Evolutionary conservation across 2,329 filamentous ascomycete species (phyloP), one percentile per base, ranked within the genome.

Genomic region (Colletotrichum chrysophilum): DNA sequence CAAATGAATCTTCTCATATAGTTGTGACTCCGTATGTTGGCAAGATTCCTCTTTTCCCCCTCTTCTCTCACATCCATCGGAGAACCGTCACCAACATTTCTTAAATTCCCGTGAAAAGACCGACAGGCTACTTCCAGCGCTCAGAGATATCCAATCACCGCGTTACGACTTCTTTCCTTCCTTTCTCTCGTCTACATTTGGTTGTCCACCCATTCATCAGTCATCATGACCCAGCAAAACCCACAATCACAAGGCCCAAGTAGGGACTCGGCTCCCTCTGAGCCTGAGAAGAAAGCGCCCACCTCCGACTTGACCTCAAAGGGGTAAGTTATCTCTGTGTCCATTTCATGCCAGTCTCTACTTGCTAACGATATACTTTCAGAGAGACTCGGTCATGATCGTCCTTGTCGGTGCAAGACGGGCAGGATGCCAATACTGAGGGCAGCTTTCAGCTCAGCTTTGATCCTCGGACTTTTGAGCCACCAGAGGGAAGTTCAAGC

Each of bases 1-100:
- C n/a, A n/a, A 48, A 21, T 0, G 12, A 48, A 21, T 6, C 9
- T 43, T n/a, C 9, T 1, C 0, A n/a, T 48, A 21, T n/a, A 21
- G 43, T n/a, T 48, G 5, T 43, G 18, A 43, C 18, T 43, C 18
- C 38, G 18, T 0, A 43, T n/a, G 18, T 43, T 0, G 18, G 38
- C 18, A 43, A 43, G 38, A 43, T n/a, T 43, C 2, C 38, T 43
- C 5, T 4, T 12, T 6, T n/a, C 2, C 0, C 18, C 18, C 18
- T n/a, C 38, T 43, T 43, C 38, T 43, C 38, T 0, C 38, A 43
- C 38, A 43, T n/a, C 38, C 38, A 43, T 43, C 18, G 18, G 9
- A 43, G 38, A 43, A 0, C 9, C 38, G 9, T n/a, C 38, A 43
- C 38, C 18, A n/a, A 12, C 5, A 0, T 43, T 10, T 0, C 36